Base-by-base conservation (phyloP, 2,329 filamentous ascomycete genomes). In the Monosporascus sp. region DNA sequence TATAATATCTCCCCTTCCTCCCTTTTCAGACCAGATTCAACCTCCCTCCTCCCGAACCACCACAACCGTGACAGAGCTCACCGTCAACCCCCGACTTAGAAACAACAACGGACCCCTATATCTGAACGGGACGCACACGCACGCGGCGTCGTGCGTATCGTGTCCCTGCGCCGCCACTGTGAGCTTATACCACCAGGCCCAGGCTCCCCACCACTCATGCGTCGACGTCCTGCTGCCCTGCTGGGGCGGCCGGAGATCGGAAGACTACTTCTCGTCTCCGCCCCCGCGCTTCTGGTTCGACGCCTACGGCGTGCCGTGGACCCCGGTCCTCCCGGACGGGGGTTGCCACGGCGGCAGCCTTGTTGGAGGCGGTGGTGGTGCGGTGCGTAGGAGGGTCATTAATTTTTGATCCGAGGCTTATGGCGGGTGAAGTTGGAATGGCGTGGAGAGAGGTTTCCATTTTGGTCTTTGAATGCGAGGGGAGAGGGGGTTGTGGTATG, bases 231-330 rank as follows among this genome's bases (percentile, higher is more conserved):
- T 38, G 37, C 50, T 31, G 18, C 31, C 11, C 31, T 35, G 14
- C 31, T 35, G 31, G 11, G 11, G 20, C 45, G 45, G 50, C 22
- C 45, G 50, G n/a, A 47, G 50, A 41, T 46, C 50, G 17, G 50
- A 52, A 17, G 50, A 52, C 25, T 43, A 52, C 37, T 37, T 49
- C 37, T 46, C 50, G 24, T 39, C 45, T 24, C 27, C 45, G 5
- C 45, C 20, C 8, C 44, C 37, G 24, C 31, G 44, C n/a, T n/a
- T 25, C 22, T 46, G 43, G 43, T 46, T 14, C 43, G 43, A 46
- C 43, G 22, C n/a, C 9, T 24, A 46, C 43, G 43, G 43, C 15
- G 22, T 46, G 43, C 43, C 24, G 24, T 46, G 43, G 43, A 17
- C 20, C 5, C 43, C 43, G 22, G 24, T 25, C 43, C 43, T 27